Conservation (phyloP, 106 monocot species). For the Dendrobium catenatum region DNA sequence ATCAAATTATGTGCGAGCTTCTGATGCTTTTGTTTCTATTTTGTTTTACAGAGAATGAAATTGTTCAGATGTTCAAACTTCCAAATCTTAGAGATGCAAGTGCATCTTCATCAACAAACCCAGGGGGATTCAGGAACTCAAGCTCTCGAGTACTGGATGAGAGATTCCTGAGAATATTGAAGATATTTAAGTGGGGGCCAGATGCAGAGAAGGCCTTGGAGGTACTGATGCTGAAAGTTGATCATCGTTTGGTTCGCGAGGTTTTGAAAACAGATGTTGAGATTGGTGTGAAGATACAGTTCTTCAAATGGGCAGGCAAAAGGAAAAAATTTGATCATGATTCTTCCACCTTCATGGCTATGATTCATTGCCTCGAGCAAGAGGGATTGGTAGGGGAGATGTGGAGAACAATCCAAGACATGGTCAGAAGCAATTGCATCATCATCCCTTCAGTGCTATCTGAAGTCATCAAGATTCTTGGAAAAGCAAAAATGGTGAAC, state of each 20-base stretch:
- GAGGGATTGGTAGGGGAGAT: slow-evolving; percentile 62
- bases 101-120: neutral
- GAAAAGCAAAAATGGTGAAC: slow-evolving; percentile 75
- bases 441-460: slow-evolving; percentile 54
- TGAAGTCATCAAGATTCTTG: slow-evolving; percentile 57
- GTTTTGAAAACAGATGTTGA: slow-evolving; percentile 59
- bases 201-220: slow-evolving; percentile 92
- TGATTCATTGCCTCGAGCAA: slow-evolving; percentile 56
- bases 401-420: slow-evolving; percentile 73
- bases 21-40: neutral
- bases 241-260: slow-evolving; percentile 70
- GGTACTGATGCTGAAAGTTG: slow-evolving; percentile 78
- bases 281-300: slow-evolving; percentile 55
- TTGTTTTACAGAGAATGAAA: slow-evolving; percentile 66
- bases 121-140: neutral
- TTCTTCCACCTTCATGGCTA: slow-evolving; percentile 71
- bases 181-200: slow-evolving; percentile 96
- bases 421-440: slow-evolving; percentile 52
- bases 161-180: slow-evolving; percentile 80
- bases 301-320: slow-evolving; percentile 76
- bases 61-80: slow-evolving; percentile 86
- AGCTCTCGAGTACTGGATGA: slow-evolving; percentile 50
- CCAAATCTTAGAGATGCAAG: slow-evolving; percentile 17
- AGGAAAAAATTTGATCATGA: slow-evolving; percentile 66
- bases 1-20: neutral